phyloP scores from a whole-genome alignment of 116 monocot species.

The Dioscorea cayenensis region DNA sequence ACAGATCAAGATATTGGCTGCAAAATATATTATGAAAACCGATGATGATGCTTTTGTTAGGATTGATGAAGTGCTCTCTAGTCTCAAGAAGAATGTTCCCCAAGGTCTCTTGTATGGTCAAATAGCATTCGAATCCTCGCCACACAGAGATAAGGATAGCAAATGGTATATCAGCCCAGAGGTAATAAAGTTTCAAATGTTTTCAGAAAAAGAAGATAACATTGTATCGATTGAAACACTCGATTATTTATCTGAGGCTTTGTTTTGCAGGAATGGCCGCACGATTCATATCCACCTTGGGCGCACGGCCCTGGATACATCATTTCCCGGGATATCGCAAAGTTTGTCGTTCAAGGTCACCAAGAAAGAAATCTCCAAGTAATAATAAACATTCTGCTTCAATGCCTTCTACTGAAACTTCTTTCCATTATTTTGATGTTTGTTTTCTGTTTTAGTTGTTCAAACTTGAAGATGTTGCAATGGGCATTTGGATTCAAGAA shows the following conservation, averaged over 20 bases:
- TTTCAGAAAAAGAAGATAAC: background rate
- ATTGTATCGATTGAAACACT: no score
- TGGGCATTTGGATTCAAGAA: conserved; percentile 91
- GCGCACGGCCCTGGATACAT: conserved; percentile 96
- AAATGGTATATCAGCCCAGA: conserved; percentile 77
- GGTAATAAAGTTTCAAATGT: conserved; percentile 35
- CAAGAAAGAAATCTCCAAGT: conserved; percentile 54
- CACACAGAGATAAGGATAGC: conserved; percentile 73
- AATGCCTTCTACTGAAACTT: background rate
- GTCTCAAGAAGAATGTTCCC: conserved; percentile 27
- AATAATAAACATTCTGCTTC: background rate
- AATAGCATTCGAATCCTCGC: conserved; percentile 65
- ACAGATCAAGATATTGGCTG: conserved; percentile 64
- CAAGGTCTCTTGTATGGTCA: conserved; percentile 63
- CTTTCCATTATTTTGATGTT: background rate
- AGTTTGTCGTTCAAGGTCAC: conserved; percentile 80
- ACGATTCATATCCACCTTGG: conserved; percentile 80
- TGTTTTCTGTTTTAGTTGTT: conserved; percentile 41
- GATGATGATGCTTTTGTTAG: conserved; percentile 97
- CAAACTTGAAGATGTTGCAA: conserved; percentile 94
- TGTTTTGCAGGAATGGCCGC: conserved; percentile 75
- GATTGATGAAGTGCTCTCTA: conserved; percentile 66
- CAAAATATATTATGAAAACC: conserved; percentile 94
- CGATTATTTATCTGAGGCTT: no score
- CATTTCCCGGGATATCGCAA: conserved; percentile 76